Evolutionary conservation across 2,329 filamentous ascomycete species (phyloP).

Genomic region (Talaromyces islandicus): DNA sequence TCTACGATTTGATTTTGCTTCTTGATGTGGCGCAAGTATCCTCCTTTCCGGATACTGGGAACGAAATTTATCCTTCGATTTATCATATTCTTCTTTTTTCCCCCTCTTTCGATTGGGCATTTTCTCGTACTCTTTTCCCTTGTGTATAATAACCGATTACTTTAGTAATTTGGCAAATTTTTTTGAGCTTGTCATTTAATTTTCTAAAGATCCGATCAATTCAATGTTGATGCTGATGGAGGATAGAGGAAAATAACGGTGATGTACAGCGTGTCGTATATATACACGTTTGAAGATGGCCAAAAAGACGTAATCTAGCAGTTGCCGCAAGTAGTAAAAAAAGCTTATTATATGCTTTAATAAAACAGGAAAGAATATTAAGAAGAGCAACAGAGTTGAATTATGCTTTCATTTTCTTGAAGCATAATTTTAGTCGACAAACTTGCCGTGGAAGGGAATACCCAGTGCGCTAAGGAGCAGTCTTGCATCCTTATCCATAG

Average conservation of each 20-base stretch:
- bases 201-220: background rate
- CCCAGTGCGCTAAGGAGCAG: slow-evolving; percentile 67
- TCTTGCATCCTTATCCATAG: slow-evolving; percentile 76
- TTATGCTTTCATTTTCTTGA: background rate
- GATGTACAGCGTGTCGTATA: background rate
- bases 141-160: background rate
- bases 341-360: background rate
- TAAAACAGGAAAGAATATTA: background rate
- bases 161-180: background rate
- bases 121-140: background rate
- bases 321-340: background rate
- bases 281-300: background rate
- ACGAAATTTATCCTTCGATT: background rate
- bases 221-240: background rate
- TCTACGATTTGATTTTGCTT: background rate
- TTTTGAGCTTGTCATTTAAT: background rate
- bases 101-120: background rate
- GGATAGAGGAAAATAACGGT: background rate
- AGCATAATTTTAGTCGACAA: slow-evolving; percentile 42
- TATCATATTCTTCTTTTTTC: background rate
- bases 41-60: background rate
- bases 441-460: slow-evolving; percentile 76
- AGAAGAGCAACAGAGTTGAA: background rate
- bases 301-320: background rate
- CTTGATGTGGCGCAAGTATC: background rate